These are phyloP conservation scores for Phaseolus coccineus DNA, from an alignment of 331 rosid species.

Conservation along the genomic window DNA sequence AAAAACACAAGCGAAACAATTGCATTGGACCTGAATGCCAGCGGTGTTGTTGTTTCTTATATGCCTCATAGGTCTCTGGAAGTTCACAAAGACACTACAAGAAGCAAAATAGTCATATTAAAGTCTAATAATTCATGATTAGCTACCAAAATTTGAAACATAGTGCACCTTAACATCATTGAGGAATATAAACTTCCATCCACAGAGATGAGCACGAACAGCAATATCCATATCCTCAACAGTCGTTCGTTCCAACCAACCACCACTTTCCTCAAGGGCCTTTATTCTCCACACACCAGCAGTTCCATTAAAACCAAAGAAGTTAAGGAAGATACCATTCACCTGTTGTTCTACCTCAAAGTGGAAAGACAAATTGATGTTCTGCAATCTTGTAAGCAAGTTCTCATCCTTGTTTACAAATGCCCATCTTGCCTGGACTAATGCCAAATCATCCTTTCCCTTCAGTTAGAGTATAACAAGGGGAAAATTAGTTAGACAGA, in stretches of 20 bases:
- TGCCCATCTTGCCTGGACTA: constrained; percentile 97
- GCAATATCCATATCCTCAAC: constrained; percentile 99
- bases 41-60: constrained; percentile 97
- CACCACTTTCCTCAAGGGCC: constrained; percentile 97
- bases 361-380: constrained; percentile 92
- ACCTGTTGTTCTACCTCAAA: constrained; percentile 99
- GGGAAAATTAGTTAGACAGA: constrained; percentile 40
- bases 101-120: constrained; percentile 45
- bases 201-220: constrained; percentile 98
- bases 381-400: constrained; percentile 95
- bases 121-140: constrained; percentile 30
- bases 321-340: constrained; percentile 85
- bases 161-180: constrained; percentile 85
- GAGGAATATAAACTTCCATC: constrained; percentile 97
- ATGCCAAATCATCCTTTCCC: constrained; percentile 95
- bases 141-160: constrained; percentile 28
- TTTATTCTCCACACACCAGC: constrained; percentile 98
- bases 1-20: constrained; percentile 85
- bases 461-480: constrained; percentile 44
- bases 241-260: constrained; percentile 98
- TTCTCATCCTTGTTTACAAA: constrained; percentile 99
- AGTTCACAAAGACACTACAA: constrained; percentile 98
- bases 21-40: constrained; percentile 99
- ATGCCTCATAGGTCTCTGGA: constrained; percentile 97
- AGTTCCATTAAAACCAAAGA: constrained; percentile 97